Percentiles rank a stretch among this genome's conserved stretches.
phyloP scores from a whole-genome alignment of 352 stramenopile genomes.

The Phytophthora aleatoria region DNA sequence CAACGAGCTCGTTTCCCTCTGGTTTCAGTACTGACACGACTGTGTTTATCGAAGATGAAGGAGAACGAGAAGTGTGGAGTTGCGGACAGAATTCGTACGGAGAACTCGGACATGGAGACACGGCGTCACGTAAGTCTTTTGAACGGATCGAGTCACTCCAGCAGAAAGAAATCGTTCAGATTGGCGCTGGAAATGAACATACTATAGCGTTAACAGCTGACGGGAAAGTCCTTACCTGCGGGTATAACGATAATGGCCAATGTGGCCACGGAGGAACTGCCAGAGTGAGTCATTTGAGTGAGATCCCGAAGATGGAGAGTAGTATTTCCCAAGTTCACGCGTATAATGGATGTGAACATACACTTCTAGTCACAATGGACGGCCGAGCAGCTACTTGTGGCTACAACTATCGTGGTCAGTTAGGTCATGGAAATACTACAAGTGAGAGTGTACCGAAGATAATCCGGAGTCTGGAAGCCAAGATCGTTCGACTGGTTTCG shows the following conservation, averaged over 20 bases:
- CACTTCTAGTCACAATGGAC: constrained; percentile 79
- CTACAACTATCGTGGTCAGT: constrained; percentile 94
- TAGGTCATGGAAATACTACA: constrained; percentile 90
- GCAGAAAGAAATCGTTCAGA: constrained; percentile 77
- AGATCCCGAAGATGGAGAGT: constrained; percentile 67
- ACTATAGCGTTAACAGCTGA: constrained; percentile 80
- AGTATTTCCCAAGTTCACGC: constrained; percentile 82
- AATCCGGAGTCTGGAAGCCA: constrained; percentile 71
- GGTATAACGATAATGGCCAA: constrained; percentile 96
- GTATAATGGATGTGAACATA: constrained; percentile 95
- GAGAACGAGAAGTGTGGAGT: constrained; percentile 91
- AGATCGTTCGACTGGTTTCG: constrained; percentile 76
- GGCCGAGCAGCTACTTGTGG: constrained; percentile 85
- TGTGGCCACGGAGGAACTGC: constrained; percentile 89
- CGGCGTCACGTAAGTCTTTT: constrained; percentile 81
- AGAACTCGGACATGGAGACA: constrained; percentile 92
- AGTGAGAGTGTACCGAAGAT: constrained; percentile 86
- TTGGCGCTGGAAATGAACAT: constrained; percentile 94
- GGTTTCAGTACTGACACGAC: constrained; percentile 4
- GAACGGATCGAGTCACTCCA: constrained; percentile 75
- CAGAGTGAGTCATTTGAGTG: constrained; percentile 73
- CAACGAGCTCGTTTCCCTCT: not conserved
- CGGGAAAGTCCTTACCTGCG: constrained; percentile 85
- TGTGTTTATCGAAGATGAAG: constrained; percentile 37
- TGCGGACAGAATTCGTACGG: constrained; percentile 95